phyloP scores from a whole-genome alignment of 2,329 filamentous ascomycete genomes.

The Diaporthe sp. region DNA sequence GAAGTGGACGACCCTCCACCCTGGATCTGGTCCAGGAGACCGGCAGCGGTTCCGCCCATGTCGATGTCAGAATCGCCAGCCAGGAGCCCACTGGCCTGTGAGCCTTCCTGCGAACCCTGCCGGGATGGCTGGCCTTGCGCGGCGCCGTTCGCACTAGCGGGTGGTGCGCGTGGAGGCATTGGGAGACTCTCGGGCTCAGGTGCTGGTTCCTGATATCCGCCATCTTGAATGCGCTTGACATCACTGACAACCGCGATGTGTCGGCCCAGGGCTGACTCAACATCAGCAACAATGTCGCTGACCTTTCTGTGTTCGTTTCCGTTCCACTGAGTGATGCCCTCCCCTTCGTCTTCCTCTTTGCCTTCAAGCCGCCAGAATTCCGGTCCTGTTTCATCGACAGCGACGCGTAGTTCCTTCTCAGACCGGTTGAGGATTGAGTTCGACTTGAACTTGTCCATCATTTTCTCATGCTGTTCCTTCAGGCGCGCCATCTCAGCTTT shows the following conservation, averaged over 20 bases:
- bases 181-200: slow-evolving; percentile 56
- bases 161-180: slow-evolving; percentile 45
- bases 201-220: slow-evolving; percentile 76
- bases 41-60: slow-evolving; percentile 74
- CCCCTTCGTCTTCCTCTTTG: slow-evolving; percentile 63
- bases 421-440: slow-evolving; percentile 78
- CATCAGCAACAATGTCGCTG: slow-evolving; percentile 79
- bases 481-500: slow-evolving; percentile 87
- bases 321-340: slow-evolving; percentile 54
- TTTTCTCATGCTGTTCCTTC: slow-evolving; percentile 81
- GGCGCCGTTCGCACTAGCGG: slow-evolving; percentile 39
- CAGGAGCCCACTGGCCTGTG: slow-evolving; percentile 67
- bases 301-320: slow-evolving; percentile 67
- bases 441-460: slow-evolving; percentile 80
- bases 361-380: slow-evolving; percentile 76
- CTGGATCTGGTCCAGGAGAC: slow-evolving; percentile 77
- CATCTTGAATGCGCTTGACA: slow-evolving; percentile 80
- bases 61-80: slow-evolving; percentile 73
- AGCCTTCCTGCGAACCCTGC: slow-evolving; percentile 66
- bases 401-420: slow-evolving; percentile 80
- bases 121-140: slow-evolving; percentile 57
- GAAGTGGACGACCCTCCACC: slow-evolving; percentile 70
- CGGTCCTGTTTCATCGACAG: slow-evolving; percentile 69
- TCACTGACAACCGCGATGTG: slow-evolving; percentile 74
- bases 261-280: slow-evolving; percentile 79